phyloP scores from a whole-genome alignment of 2,329 filamentous ascomycete species.

The Ceratocystis destructans region DNA sequence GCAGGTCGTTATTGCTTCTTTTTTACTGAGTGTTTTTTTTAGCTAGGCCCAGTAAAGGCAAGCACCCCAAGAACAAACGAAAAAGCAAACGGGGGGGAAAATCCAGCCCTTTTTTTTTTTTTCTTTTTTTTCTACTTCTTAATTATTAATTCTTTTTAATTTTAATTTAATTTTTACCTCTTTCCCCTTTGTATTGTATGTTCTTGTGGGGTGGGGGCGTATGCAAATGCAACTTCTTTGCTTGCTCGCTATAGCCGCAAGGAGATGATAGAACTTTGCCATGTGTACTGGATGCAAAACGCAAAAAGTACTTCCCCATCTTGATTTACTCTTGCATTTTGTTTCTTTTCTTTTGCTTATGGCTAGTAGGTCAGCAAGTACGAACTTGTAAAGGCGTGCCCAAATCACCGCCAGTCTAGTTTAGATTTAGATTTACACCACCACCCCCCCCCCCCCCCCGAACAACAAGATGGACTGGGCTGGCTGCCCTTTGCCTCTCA shows the following conservation, averaged over 20 bases:
- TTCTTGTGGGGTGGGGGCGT: conserved; percentile 5
- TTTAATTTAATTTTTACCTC: background rate
- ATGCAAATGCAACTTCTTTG: background rate
- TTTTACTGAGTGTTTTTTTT: background rate
- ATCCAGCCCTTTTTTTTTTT: background rate
- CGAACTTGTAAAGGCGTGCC: background rate
- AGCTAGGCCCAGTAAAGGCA: background rate
- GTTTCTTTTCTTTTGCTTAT: background rate
- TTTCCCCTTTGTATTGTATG: background rate
- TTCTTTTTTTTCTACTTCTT: background rate
- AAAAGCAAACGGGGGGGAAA: background rate
- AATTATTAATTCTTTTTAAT: background rate
- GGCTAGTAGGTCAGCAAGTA: background rate
- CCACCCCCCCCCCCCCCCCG: background rate
- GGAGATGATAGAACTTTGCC: background rate
- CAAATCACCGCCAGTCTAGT: background rate
- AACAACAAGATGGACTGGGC: background rate
- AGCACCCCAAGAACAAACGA: background rate
- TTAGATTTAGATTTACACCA: background rate
- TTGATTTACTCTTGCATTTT: background rate
- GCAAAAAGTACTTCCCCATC: background rate
- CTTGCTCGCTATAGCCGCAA: background rate
- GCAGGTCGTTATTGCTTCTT: background rate
- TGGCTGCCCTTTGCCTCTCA: background rate
- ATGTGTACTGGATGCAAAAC: background rate